phyloP scores from a whole-genome alignment of 345 rosid genomes.

The Anacardium occidentale region DNA sequence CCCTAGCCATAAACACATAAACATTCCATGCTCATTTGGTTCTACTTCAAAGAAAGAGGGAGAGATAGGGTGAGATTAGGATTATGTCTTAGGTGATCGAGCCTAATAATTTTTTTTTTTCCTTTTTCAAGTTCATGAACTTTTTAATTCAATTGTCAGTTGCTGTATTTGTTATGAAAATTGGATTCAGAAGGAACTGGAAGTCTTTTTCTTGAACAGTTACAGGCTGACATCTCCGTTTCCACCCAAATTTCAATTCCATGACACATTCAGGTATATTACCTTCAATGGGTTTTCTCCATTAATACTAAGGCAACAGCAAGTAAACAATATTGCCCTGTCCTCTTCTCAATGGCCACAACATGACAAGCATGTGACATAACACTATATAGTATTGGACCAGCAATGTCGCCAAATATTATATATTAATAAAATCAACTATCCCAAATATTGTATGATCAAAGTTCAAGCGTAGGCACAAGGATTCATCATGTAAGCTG shows the following conservation, averaged over 20 bases:
- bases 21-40: background rate
- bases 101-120: background rate
- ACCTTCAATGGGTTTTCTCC: too few species aligned
- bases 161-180: too few species aligned
- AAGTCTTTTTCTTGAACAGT: background rate
- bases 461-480: too few species aligned
- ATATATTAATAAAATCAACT: too few species aligned
- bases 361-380: too few species aligned
- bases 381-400: too few species aligned
- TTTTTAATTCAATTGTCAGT: background rate
- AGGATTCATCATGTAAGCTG: too few species aligned
- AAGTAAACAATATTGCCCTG: too few species aligned
- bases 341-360: background rate
- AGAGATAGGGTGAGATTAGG: slow-evolving; percentile 1
- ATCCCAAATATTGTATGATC: too few species aligned
- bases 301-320: too few species aligned
- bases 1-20: background rate
- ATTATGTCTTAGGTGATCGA: background rate
- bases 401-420: too few species aligned
- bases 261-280: too few species aligned
- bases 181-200: background rate
- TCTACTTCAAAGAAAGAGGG: background rate
- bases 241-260: background rate
- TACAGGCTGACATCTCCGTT: background rate
- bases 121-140: background rate